Base-by-base conservation (phyloP, 148 eudicot species). In the Nepenthes gracilis region DNA sequence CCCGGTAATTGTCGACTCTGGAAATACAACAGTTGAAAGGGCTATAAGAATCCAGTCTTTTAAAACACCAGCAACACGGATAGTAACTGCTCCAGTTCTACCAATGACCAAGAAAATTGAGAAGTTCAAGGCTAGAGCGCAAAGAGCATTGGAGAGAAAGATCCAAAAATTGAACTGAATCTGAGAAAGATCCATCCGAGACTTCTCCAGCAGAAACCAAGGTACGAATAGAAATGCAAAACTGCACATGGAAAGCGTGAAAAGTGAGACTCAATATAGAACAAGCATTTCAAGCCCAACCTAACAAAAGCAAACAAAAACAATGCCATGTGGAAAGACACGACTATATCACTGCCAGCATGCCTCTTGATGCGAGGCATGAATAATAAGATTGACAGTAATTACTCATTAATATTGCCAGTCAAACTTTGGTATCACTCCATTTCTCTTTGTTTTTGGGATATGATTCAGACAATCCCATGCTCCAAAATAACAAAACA, bases 1-100 rank as follows among this genome's bases (percentile, higher is more conserved):
- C 54, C 78, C 80, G 40, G 95, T 90, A 66, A 90, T 87, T 23
- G 84, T 66, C 5, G 95, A 86, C 63, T 90, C 95, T 0, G 97
- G 97, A 67, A 90, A 90, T 70, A 90, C 62, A 56, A 90, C 83
- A 38, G 95, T 90, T 53, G 95, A 90, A 72, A 90, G 91, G 61
- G 97, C 95, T 49, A 90, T 87, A 49, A 90, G 80, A 60, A 90
- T 90, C 97, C 95, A 90, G 65, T 90, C 95, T 75, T 90, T 90
- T 47, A 90, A 52, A 47, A 90, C 97, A 53, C 97, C 95, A 77
- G 97, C 97, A 66, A 90, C 97, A 57, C 97, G 86, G 62, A 84
- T 74, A 47, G 97, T 86, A 63, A 90, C 95, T 9, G 95, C 97
- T 67, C 97, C 83, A 50, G 97, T 86, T 86, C 97, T 78, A 72